Percentiles rank a stretch among this genome's conserved stretches.
phyloP scores from a whole-genome alignment of 2,329 filamentous ascomycete genomes.

The Calonectria fujianensis region DNA sequence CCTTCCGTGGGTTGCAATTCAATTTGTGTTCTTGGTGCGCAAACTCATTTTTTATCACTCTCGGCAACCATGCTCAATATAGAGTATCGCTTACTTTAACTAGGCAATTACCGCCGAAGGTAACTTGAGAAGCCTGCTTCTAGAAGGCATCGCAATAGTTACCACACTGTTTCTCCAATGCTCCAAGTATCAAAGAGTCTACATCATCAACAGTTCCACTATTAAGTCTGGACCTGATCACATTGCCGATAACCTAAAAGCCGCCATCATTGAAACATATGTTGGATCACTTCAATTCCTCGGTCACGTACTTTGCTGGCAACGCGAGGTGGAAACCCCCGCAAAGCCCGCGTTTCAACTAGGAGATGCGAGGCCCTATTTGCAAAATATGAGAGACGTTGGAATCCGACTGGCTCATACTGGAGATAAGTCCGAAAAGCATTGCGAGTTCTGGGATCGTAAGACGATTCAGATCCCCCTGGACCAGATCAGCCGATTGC shows the following conservation, averaged over 20 bases:
- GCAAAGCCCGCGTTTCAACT: neutral
- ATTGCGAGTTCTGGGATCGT: neutral
- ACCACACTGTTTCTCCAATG: neutral
- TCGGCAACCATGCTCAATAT: neutral
- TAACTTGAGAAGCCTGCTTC: neutral
- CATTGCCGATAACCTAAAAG: neutral
- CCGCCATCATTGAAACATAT: neutral
- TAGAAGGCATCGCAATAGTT: neutral
- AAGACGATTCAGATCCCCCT: neutral
- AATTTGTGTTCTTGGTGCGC: neutral
- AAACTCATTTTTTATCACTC: neutral
- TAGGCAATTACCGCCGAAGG: neutral
- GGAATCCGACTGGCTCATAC: neutral
- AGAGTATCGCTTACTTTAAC: neutral
- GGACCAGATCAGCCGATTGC: neutral
- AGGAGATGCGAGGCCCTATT: neutral
- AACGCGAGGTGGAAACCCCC: neutral
- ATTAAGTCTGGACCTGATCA: neutral
- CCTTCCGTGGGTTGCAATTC: neutral
- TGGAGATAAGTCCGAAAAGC: neutral
- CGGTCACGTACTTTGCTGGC: neutral
- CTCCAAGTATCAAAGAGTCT: neutral
- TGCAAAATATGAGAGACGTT: neutral
- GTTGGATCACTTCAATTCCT: constrained; percentile 1
- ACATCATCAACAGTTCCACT: neutral